phyloP scores from a whole-genome alignment of 1,139 yeast genomes.

The Blastobotrys malaysiensis region DNA sequence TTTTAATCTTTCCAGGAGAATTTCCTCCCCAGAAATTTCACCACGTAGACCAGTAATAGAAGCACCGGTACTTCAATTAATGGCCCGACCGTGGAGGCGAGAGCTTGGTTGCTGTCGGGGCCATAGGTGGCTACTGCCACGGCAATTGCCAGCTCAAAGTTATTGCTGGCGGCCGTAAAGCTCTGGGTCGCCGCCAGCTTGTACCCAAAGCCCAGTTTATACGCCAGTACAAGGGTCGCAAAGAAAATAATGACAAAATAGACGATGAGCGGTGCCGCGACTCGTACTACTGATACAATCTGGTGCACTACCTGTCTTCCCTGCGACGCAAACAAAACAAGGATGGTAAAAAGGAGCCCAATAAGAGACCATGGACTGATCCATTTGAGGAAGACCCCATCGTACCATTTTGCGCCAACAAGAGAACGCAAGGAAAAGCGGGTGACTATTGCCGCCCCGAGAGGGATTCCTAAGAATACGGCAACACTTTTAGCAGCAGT shows the following conservation, averaged over 20 bases:
- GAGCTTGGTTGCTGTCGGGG: conserved; percentile 47
- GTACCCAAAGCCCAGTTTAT: conserved; percentile 38
- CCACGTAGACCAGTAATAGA: conserved; percentile 39
- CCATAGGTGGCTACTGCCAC: conserved; percentile 55
- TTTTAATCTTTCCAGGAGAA: neutral
- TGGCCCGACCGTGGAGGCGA: conserved; percentile 60
- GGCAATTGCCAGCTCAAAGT: conserved; percentile 50
- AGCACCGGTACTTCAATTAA: conserved; percentile 52
- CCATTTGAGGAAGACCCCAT: conserved; percentile 36
- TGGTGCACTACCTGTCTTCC: conserved; percentile 47
- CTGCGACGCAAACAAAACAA: conserved; percentile 49
- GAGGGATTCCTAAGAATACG: conserved; percentile 52
- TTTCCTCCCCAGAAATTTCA: conserved; percentile 3
- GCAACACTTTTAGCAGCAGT: conserved; percentile 49
- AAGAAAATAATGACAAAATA: conserved; percentile 50
- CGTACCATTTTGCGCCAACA: conserved; percentile 33
- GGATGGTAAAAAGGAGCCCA: conserved; percentile 49
- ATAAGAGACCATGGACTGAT: conserved; percentile 48
- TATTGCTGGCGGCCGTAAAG: conserved; percentile 56
- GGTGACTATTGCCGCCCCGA: conserved; percentile 43
- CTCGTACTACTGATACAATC: conserved; percentile 47
- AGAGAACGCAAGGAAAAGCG: conserved; percentile 33
- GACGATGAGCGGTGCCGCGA: conserved; percentile 46
- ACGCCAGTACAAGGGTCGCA: conserved; percentile 35
- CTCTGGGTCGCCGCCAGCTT: conserved; percentile 45